Conservation (phyloP, 257 asterid species). For the Fraxinus anomala region DNA sequence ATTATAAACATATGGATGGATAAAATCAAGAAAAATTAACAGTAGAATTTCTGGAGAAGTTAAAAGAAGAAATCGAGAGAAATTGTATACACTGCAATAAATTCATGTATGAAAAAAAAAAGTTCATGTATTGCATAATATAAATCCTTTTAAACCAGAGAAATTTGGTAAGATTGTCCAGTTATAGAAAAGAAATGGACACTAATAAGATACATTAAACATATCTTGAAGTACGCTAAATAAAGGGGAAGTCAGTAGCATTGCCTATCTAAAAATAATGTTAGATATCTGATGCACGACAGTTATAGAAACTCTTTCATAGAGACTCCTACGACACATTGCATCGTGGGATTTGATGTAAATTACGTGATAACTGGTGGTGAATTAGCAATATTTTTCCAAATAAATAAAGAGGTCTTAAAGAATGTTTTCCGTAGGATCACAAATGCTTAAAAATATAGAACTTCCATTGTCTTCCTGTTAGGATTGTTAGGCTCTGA, state of each 20-base stretch:
- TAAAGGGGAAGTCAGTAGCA: conserved; percentile 8
- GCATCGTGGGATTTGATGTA: not conserved
- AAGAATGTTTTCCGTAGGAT: not conserved
- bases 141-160: not conserved
- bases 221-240: not conserved
- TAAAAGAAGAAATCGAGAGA: not conserved
- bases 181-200: not conserved
- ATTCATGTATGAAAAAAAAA: not conserved
- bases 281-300: not conserved
- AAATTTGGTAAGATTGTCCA: not conserved
- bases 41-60: not conserved
- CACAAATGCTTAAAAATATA: not conserved
- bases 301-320: not conserved
- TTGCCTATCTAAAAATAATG: not conserved
- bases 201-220: not conserved
- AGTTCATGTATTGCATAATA: conserved; percentile 3
- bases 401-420: not conserved
- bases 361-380: not conserved
- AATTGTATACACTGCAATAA: not conserved
- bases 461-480: not conserved
- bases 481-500: not conserved
- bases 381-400: not conserved
- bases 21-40: conserved; percentile 2
- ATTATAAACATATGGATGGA: not conserved
- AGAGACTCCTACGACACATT: not conserved